Evolutionary conservation across 208 protist species (phyloP), one percentile per base, ranked within the genome.

Genomic region (Angomonas ambiguus): DNA sequence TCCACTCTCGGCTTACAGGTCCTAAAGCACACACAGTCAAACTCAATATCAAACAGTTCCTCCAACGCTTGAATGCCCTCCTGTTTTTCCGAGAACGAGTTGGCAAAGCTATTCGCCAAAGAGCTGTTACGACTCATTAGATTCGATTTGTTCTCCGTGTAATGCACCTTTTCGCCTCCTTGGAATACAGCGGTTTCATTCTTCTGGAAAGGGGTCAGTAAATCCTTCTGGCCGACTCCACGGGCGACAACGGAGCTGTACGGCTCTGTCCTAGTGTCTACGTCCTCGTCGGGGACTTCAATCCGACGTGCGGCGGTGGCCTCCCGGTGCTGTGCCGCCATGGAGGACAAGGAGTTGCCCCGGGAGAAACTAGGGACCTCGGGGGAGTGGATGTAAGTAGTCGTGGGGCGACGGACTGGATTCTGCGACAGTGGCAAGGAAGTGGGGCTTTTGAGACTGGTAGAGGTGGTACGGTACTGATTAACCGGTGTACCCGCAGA

Each of bases 41-140:
- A 53, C 16, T 53, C 45, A 53, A 53, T 53, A 53, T 53, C 45
- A 53, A 53, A 53, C 8, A 53, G 20, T n/a, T 53, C 45, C 20
- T 53, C 45, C 45, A 53, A 20, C 4, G 45, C 10, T 5, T 53
- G 45, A 53, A 53, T 53, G 20, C 18, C 10, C 18, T 53, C 20
- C 45, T 53, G 18, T n/a, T 53, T 13, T n/a, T 53, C 20, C 18
- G 8, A 13, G 45, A 13, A 13, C 3, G 45, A 27, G 45, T 13
- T 53, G 10, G 10, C 3, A 5, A 53, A 20, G 4, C 10, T 24
- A 53, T 53, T 24, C 18, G 10, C 18, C 18, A 4, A 22, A 53
- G 45, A 53, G 16, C 45, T 53, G 16, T 53, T 53, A 20, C 5
- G 45, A 20, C 45, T 53, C 35, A 41, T 41, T n/a, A 20, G 45